Evolutionary conservation across 2,329 filamentous ascomycete genomes (phyloP).

Genomic region (Calonectria leucothoes): DNA sequence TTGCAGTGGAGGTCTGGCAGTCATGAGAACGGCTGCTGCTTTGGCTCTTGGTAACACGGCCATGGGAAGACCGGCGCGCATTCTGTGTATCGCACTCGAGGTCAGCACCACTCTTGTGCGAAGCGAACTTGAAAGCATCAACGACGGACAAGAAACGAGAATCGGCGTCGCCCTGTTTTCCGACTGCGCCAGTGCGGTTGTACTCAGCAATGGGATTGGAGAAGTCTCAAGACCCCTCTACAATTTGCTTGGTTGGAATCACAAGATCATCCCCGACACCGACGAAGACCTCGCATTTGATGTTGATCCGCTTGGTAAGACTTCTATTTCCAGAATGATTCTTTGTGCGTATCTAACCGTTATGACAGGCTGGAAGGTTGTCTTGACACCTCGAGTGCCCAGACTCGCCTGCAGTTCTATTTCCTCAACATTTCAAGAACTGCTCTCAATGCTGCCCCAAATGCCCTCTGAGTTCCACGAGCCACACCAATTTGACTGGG

Average conservation of each 20-base stretch:
- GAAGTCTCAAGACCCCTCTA: conserved; percentile 60
- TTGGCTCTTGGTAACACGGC: conserved; percentile 72
- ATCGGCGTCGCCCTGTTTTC: conserved; percentile 77
- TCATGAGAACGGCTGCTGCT: conserved; percentile 73
- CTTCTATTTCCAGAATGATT: not conserved
- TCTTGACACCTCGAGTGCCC: conserved; percentile 72
- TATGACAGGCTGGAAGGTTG: conserved; percentile 70
- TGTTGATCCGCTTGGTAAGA: conserved; percentile 68
- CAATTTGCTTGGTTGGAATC: conserved; percentile 74
- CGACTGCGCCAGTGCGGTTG: conserved; percentile 74
- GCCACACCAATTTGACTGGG: conserved; percentile 76
- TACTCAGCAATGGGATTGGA: conserved; percentile 74
- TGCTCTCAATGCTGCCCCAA: conserved; percentile 60
- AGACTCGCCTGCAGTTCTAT: conserved; percentile 64
- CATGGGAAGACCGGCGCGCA: conserved; percentile 68
- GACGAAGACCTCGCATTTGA: conserved; percentile 74
- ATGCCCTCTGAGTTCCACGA: conserved; percentile 58
- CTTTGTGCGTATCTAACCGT: conserved; percentile 27
- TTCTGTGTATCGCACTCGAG: conserved; percentile 75
- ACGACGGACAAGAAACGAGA: conserved; percentile 68
- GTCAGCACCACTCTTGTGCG: conserved; percentile 70
- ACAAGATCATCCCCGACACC: conserved; percentile 70
- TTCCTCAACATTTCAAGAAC: conserved; percentile 63
- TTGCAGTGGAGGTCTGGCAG: conserved; percentile 73
- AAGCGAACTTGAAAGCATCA: conserved; percentile 73